Evolutionary conservation across 768 basidiomycete genomes (phyloP).

Genomic region (Suillus variegatus): DNA sequence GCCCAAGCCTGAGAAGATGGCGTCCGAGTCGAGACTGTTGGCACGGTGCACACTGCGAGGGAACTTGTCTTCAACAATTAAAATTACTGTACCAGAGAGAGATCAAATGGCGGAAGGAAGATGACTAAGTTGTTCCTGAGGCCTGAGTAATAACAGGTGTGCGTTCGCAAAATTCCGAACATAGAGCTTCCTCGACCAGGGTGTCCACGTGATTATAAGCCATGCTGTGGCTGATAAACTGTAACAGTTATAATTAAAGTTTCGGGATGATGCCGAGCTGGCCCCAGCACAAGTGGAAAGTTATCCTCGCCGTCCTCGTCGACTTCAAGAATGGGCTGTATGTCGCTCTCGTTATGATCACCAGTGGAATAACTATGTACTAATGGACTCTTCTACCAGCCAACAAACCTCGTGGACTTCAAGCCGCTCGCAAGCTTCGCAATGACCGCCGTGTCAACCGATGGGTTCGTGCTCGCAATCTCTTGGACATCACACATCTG

Average conservation of each 20-base stretch:
- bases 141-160: too few species aligned
- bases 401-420: conserved; percentile 99
- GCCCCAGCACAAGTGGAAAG: conserved; percentile 12
- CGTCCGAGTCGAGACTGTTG: background rate
- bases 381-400: conserved; percentile 44
- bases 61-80: background rate
- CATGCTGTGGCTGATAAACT: conserved; percentile 40
- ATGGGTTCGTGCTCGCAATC: conserved; percentile 67
- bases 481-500: conserved; percentile 14
- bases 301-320: conserved; percentile 45
- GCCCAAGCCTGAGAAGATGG: background rate
- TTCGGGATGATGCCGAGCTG: conserved; percentile 35
- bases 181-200: too few species aligned
- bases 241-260: conserved; percentile 44
- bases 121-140: too few species aligned
- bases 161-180: too few species aligned
- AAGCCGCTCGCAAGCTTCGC: conserved; percentile 98
- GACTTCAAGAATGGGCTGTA: conserved; percentile 84
- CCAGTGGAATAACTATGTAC: background rate
- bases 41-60: background rate
- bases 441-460: conserved; percentile 93
- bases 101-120: too few species aligned
- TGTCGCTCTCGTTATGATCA: conserved; percentile 37
- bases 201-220: background rate
- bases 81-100: too few species aligned